phyloP scores from a whole-genome alignment of 352 stramenopile species.

The Pythium vanterpoolii region DNA sequence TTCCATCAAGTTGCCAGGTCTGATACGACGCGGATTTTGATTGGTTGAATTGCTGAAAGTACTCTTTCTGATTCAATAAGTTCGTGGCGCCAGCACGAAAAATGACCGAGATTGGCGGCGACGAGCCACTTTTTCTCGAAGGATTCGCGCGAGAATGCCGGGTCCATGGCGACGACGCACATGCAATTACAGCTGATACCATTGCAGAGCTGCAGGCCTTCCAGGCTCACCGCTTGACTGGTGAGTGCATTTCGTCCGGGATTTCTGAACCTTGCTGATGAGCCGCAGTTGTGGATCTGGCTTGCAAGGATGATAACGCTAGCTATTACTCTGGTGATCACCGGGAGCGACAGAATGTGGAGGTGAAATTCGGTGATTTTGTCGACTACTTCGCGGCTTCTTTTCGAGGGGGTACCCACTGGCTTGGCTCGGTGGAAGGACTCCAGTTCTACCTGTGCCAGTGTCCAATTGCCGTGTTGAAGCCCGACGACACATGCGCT shows the following conservation, averaged over 20 bases:
- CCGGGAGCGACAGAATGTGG: constrained; percentile 54
- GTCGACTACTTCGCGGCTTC: constrained; percentile 62
- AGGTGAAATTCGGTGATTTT: constrained; percentile 83
- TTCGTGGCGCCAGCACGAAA: not conserved
- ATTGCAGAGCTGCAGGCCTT: not conserved
- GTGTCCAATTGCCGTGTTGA: constrained; percentile 61
- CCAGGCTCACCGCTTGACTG: constrained; percentile 18
- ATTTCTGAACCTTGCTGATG: not conserved
- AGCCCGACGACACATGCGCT: constrained; percentile 43
- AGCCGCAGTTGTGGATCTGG: constrained; percentile 69
- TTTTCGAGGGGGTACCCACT: constrained; percentile 42
- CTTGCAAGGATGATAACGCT: constrained; percentile 48
- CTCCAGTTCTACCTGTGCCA: constrained; percentile 84
- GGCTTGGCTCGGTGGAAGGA: constrained; percentile 64
- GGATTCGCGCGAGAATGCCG: constrained; percentile 18
- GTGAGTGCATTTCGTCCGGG: constrained; percentile 8
- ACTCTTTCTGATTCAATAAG: not conserved
- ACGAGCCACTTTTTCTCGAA: constrained; percentile 4
- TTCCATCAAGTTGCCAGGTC: not conserved
- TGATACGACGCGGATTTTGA: not conserved
- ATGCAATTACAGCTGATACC: not conserved
- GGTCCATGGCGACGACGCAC: not conserved
- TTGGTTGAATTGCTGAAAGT: not conserved
- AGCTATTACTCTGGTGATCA: constrained; percentile 63
- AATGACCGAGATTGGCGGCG: constrained; percentile 17